Evolutionary conservation across 169 alveolate species (phyloP).

Genomic region (Babesia sp.): DNA sequence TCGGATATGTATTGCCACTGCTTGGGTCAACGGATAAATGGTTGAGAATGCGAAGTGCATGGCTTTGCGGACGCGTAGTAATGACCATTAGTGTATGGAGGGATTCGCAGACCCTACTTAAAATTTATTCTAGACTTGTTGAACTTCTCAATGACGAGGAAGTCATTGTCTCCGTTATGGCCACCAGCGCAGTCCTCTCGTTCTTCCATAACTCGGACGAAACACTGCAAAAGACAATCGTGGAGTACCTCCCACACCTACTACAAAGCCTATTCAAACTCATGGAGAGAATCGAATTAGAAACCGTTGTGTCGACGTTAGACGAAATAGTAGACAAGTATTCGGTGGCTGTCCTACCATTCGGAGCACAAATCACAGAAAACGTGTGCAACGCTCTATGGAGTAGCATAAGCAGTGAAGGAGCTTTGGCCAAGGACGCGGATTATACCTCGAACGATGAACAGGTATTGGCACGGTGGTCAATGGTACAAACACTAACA

Average conservation of each 20-base stretch:
- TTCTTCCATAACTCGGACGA: conserved; percentile 38
- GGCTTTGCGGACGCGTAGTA: conserved; percentile 62
- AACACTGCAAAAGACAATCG: conserved; percentile 38
- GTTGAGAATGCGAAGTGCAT: conserved; percentile 57
- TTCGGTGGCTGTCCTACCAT: conserved; percentile 51
- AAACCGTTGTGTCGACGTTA: conserved; percentile 56
- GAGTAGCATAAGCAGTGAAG: conserved; percentile 33
- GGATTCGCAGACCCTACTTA: conserved; percentile 33
- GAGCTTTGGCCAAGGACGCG: not conserved
- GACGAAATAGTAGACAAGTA: conserved; percentile 58
- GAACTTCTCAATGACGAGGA: conserved; percentile 45
- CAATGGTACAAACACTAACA: conserved; percentile 64
- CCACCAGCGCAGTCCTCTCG: conserved; percentile 49
- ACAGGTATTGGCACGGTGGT: conserved; percentile 57
- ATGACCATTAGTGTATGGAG: conserved; percentile 23
- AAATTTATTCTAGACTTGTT: conserved; percentile 34
- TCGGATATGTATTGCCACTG: conserved; percentile 21
- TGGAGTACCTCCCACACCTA: conserved; percentile 34
- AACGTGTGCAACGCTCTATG: conserved; percentile 60
- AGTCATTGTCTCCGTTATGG: conserved; percentile 54
- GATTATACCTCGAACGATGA: conserved; percentile 42
- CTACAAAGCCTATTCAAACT: conserved; percentile 49
- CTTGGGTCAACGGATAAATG: conserved; percentile 45
- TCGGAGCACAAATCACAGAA: conserved; percentile 55
- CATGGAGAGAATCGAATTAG: conserved; percentile 61